phyloP scores from a whole-genome alignment of 2,329 filamentous ascomycete species.

The Sporothrix sp. region DNA sequence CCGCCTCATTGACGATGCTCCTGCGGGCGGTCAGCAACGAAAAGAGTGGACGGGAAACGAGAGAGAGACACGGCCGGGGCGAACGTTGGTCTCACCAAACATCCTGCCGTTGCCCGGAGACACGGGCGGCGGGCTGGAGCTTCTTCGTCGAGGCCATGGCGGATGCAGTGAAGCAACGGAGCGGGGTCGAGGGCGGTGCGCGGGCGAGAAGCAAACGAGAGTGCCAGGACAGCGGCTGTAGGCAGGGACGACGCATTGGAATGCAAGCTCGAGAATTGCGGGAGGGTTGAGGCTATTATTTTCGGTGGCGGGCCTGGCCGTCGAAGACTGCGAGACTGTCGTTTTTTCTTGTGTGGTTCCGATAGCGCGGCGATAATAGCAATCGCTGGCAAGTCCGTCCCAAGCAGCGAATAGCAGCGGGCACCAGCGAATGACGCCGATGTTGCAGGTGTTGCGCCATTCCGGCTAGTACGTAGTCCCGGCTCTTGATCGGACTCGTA shows the following conservation, averaged over 20 bases:
- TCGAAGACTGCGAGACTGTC: neutral
- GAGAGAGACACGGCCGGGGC: too few species aligned
- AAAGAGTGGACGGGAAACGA: too few species aligned
- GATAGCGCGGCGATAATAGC: neutral
- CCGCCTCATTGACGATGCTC: slow-evolving; percentile 45
- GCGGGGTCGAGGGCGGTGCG: neutral
- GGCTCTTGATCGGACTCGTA: neutral
- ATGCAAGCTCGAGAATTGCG: neutral
- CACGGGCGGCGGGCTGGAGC: slow-evolving; percentile 31
- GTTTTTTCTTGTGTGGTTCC: neutral
- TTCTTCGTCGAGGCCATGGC: slow-evolving; percentile 20
- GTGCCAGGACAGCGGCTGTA: neutral
- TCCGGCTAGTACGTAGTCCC: neutral
- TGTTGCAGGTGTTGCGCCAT: slow-evolving; percentile 9
- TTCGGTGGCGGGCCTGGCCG: neutral
- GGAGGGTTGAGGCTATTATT: neutral
- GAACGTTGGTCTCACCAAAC: too few species aligned
- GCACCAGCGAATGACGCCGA: slow-evolving; percentile 6
- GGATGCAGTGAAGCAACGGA: neutral
- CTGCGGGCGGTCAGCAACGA: too few species aligned
- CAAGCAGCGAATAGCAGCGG: neutral
- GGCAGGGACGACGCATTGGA: slow-evolving; percentile 5
- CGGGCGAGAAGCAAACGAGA: neutral
- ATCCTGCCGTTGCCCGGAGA: slow-evolving; percentile 31
- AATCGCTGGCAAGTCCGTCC: too few species aligned